phyloP scores from a whole-genome alignment of 768 basidiomycete genomes.

The Kwoniella dejecticola region DNA sequence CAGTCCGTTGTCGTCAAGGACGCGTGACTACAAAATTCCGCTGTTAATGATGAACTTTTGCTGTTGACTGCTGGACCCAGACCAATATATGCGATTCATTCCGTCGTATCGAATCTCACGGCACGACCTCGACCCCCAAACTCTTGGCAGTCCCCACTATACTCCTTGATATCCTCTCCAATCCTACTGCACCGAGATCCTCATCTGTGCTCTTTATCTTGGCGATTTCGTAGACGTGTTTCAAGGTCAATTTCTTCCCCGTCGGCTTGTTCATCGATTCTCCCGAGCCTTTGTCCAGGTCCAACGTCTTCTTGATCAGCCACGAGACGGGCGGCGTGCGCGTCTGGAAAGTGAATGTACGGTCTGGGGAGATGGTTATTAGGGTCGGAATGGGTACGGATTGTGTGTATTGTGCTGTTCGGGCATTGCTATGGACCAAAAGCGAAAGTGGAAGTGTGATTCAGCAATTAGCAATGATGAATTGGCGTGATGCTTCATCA shows the following conservation, averaged over 20 bases:
- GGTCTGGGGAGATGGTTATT: constrained; percentile 91
- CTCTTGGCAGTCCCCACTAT: constrained; percentile 85
- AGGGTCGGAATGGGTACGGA: constrained; percentile 88
- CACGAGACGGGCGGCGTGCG: constrained; percentile 81
- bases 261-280: too few relatives aligned
- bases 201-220: constrained; percentile 93
- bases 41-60: too few relatives aligned
- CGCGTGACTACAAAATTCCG: too few relatives aligned
- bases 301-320: constrained; percentile 86
- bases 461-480: too few relatives aligned
- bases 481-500: too few relatives aligned
- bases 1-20: too few relatives aligned
- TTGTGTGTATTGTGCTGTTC: constrained; percentile 80
- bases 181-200: constrained; percentile 78
- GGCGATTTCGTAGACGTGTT: constrained; percentile 98
- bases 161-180: constrained; percentile 85
- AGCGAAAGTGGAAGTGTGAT: neutral
- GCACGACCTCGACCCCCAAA: constrained; percentile 85
- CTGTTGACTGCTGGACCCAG: too few relatives aligned
- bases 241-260: constrained; percentile 73
- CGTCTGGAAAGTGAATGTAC: constrained; percentile 87
- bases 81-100: too few relatives aligned
- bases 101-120: too few relatives aligned
- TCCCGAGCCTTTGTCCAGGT: constrained; percentile 85
- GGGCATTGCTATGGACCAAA: constrained; percentile 68